Base-by-base conservation (phyloP, 2,329 filamentous ascomycete genomes). In the Botrytis deweyae region DNA sequence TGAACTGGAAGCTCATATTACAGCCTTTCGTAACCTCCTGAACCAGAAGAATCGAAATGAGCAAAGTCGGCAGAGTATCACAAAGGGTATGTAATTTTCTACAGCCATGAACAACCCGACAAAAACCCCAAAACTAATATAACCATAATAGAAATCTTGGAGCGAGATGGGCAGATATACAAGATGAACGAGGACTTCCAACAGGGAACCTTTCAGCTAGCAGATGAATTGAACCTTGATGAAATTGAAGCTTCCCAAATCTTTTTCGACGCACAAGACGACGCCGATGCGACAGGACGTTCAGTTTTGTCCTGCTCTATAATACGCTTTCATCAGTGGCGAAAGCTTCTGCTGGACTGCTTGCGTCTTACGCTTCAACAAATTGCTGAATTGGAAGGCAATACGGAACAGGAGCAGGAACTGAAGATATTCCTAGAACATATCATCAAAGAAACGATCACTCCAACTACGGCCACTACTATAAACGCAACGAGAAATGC, bases 191-290 rank as follows among this genome's bases (percentile, higher is more conserved):
- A 93, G 73, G 91, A 94, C 76, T 98, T 99, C 83, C 90, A 95
- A 80, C 92, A 97, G 82, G 90, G 92, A 78, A 89, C 91, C 38
- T 86, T 97, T 46, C 89, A 93, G 78, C 86, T 99, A 55, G 93
- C 95, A 72, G 95, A 98, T 82, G 93, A 94, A 78, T 86, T 98
- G 75, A 91, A 97, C 79, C 86, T 99, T 70, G 95, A 99, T 83
- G 97, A 99, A 83, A 82, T 97, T 73, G 89, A 96, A 78, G 92
- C 95, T 29, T 93, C 94, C 16, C 87, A 88, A 77, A 88, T 96
- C 68, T 89, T 97, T 73, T 85, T 97, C 70, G 90, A 91, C 72
- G 90, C 93, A 29, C 88, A 93, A 80, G 87, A 90, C 55, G 91
- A 95, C 78, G 87, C 90, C 25, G 86, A 88, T 63, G 85, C 88